phyloP scores from a whole-genome alignment of 805 yeast species.

The Saccharomycopsis sp. region DNA sequence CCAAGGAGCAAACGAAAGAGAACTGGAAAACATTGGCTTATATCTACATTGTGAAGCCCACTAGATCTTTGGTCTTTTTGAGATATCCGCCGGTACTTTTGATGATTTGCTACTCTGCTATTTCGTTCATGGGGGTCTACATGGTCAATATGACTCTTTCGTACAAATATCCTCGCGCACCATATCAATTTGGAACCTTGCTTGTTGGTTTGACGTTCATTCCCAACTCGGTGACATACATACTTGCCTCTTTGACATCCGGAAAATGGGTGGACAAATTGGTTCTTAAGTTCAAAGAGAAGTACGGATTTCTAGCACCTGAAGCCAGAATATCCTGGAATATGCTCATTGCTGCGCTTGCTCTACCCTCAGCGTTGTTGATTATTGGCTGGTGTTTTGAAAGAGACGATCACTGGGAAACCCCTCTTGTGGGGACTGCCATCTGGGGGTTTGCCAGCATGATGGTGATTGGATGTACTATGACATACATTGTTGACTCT shows the following conservation, averaged over 20 bases:
- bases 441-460: conserved; percentile 76
- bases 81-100: conserved; percentile 68
- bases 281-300: conserved; percentile 43
- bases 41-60: conserved; percentile 49
- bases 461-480: conserved; percentile 76
- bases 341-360: conserved; percentile 53
- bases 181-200: conserved; percentile 62
- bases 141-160: conserved; percentile 71
- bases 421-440: conserved; percentile 77
- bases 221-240: conserved; percentile 75
- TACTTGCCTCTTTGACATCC: conserved; percentile 70
- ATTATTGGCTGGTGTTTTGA: conserved; percentile 81
- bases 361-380: conserved; percentile 58
- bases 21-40: conserved; percentile 31
- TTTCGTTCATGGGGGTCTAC: conserved; percentile 65
- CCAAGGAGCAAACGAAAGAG: conserved; percentile 24
- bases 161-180: conserved; percentile 50
- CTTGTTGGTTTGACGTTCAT: conserved; percentile 71
- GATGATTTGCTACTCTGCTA: conserved; percentile 58
- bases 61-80: conserved; percentile 53
- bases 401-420: conserved; percentile 61
- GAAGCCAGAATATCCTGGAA: conserved; percentile 78
- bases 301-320: conserved; percentile 63
- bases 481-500: conserved; percentile 76
- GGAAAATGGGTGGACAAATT: conserved; percentile 73